A percentile compares a stretch with the other conserved stretches of the same genome.
phyloP scores from a whole-genome alignment of 768 basidiomycete genomes.

The Pisolithus sp. region DNA sequence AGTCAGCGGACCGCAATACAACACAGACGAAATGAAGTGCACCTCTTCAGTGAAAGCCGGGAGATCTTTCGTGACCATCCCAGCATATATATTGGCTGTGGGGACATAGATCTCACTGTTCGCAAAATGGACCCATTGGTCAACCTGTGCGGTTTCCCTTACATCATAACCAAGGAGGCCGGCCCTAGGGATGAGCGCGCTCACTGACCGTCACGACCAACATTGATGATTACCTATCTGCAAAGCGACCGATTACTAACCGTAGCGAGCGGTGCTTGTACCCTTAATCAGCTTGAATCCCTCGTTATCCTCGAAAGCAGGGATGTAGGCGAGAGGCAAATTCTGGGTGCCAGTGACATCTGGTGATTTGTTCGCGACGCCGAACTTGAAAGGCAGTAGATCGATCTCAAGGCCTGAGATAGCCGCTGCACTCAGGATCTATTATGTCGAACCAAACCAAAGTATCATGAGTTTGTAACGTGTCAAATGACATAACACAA shows the following conservation, averaged over 20 bases:
- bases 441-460: not conserved
- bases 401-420: constrained; percentile 11
- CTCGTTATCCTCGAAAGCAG: constrained; percentile 12
- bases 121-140: constrained; percentile 19
- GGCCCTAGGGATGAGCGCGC: constrained; percentile 5
- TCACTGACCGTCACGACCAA: constrained; percentile 4
- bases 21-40: not conserved
- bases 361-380: constrained; percentile 7
- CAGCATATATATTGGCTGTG: not conserved
- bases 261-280: constrained; percentile 11
- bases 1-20: too few relatives aligned
- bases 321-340: constrained; percentile 15
- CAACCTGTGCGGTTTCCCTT: constrained; percentile 7
- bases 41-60: not conserved
- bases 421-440: constrained; percentile 19
- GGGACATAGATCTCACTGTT: constrained; percentile 9
- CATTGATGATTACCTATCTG: not conserved
- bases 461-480: not conserved
- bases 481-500: not conserved
- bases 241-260: not conserved
- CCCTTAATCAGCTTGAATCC: constrained; percentile 15
- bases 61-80: not conserved
- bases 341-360: constrained; percentile 5
- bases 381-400: constrained; percentile 1
- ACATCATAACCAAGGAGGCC: constrained; percentile 10